A percentile compares a stretch with the other conserved stretches of the same genome.
Evolutionary conservation across 2,329 filamentous ascomycete species (phyloP).

Genomic region (Sordariomycetes sp.): DNA sequence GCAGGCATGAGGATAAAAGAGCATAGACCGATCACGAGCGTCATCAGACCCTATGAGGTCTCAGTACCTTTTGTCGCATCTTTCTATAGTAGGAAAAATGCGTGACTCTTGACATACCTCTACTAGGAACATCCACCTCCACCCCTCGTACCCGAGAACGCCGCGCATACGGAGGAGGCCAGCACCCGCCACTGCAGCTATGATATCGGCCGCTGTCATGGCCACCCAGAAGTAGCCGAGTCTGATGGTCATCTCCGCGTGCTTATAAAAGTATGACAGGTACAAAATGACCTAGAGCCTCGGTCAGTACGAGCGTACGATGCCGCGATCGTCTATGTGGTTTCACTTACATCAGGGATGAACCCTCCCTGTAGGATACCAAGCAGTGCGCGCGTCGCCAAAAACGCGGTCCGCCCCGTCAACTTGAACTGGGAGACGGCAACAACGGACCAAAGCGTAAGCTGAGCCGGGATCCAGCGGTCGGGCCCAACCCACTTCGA

Average conservation of each 20-base stretch:
- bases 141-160: constrained; percentile 19
- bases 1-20: constrained; percentile 42
- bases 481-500: constrained; percentile 44
- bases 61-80: neutral
- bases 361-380: constrained; percentile 31
- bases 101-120: constrained; percentile 23
- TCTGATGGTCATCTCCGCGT: constrained; percentile 22
- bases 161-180: constrained; percentile 26
- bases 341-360: constrained; percentile 24
- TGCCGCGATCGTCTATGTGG: constrained; percentile 1
- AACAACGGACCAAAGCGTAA: constrained; percentile 41
- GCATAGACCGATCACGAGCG: constrained; percentile 32
- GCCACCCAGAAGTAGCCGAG: constrained; percentile 27
- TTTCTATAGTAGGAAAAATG: neutral
- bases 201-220: constrained; percentile 23
- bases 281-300: constrained; percentile 17
- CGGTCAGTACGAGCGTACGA: neutral
- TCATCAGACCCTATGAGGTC: constrained; percentile 20
- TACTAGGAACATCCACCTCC: constrained; percentile 41
- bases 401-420: constrained; percentile 21
- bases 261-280: constrained; percentile 29
- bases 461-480: constrained; percentile 45
- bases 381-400: constrained; percentile 22
- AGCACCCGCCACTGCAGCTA: constrained; percentile 22
- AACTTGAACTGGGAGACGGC: constrained; percentile 32